A percentile compares a stretch with the other conserved stretches of the same genome.
Conservation (phyloP, 1,139 yeast genomes). For the Hansenula lynferdii region DNA sequence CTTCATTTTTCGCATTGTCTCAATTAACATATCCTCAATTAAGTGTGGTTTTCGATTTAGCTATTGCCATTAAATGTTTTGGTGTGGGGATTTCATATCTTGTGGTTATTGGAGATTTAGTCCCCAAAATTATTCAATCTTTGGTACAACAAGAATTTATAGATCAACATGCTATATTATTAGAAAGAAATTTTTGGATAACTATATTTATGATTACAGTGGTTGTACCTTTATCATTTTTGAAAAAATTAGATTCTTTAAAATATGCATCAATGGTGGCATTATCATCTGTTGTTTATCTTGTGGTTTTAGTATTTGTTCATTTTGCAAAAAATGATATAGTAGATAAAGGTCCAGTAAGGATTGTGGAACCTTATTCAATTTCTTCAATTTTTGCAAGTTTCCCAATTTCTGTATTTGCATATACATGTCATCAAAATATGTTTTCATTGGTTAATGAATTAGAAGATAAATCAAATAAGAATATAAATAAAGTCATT, state of each 20-base stretch:
- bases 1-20: slow-evolving; percentile 80
- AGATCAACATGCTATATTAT: slow-evolving; percentile 23
- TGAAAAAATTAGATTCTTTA: slow-evolving; percentile 60
- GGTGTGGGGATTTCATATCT: slow-evolving; percentile 77
- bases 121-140: slow-evolving; percentile 62
- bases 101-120: slow-evolving; percentile 72
- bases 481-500: slow-evolving; percentile 51
- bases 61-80: slow-evolving; percentile 84
- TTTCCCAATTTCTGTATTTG: slow-evolving; percentile 73
- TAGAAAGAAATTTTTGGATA: slow-evolving; percentile 61
- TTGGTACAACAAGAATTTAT: slow-evolving; percentile 24
- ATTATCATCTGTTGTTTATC: slow-evolving; percentile 60
- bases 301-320: slow-evolving; percentile 54
- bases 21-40: slow-evolving; percentile 76
- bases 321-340: slow-evolving; percentile 46
- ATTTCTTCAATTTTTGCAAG: slow-evolving; percentile 35
- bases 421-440: slow-evolving; percentile 79
- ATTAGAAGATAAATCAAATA: slow-evolving; percentile 45
- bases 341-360: slow-evolving; percentile 34
- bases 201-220: slow-evolving; percentile 51
- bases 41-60: slow-evolving; percentile 79
- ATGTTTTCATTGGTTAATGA: slow-evolving; percentile 76
- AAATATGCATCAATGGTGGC: slow-evolving; percentile 70
- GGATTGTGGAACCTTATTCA: slow-evolving; percentile 31
- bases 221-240: slow-evolving; percentile 57